Evolutionary conservation across 139 green algal genomes (phyloP), one percentile per base, ranked within the genome.

Genomic region (Chlamydomonas schloesseri): DNA sequence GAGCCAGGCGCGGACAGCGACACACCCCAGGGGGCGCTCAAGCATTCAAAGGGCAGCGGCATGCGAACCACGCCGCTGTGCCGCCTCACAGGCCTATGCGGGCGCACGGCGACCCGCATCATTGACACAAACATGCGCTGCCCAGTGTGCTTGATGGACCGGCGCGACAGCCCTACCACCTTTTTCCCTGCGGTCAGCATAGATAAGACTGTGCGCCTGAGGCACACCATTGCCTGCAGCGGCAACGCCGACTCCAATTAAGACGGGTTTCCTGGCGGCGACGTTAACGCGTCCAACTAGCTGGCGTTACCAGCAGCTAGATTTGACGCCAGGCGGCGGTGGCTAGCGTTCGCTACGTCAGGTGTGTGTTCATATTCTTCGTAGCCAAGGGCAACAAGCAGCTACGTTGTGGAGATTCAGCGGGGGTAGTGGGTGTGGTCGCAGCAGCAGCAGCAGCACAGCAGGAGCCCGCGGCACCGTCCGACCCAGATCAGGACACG

Each of bases 121-220:
- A 17, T 83, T 9, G 55, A 73, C 36, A 83, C 76, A 15, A 83
- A 83, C 65, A 84, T 84, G 64, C 64, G 78, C 26, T 84, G 78
- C n/a, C 78, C 78, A 2, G 34, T 28, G 0, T 84, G 78, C 78
- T 50, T 84, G 29, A 3, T 74, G 13, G 62, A 71, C 64, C 8
- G 15, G 6, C 15, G 36, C 18, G 10, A 8, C n/a, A 18, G 28
- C 42, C 3, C 72, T 0, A 42, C 42, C 21, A 84, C 78, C 1
- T 53, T 84, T 29, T 84, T 84, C 64, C 78, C 78, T 29, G 78
- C 78, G 11, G 64, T 75, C 5, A 29, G 28, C 18, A 74, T 84
- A 0, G 78, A 74, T 6, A 9, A 67, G 13, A 84, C 78, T 5
- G 78, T 84, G 13, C 62, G 55, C 29, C 64, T 75, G 3, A 26